Conservation (phyloP, 2,329 filamentous ascomycete genomes). For the Neocucurbitaria cava region DNA sequence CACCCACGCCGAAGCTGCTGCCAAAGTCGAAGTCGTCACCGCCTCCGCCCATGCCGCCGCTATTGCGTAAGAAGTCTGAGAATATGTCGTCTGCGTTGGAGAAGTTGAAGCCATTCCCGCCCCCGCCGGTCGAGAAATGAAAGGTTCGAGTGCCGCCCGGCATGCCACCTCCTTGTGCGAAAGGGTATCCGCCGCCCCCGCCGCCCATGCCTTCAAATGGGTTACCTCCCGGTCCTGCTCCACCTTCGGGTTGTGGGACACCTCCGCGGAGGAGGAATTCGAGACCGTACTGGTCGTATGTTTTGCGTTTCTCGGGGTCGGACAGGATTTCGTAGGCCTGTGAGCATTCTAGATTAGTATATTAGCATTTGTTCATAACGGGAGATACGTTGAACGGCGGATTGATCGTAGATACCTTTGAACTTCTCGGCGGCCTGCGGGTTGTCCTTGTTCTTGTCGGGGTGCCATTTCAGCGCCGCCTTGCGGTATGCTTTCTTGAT, state of each 20-base stretch:
- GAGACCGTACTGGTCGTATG: conserved; percentile 92
- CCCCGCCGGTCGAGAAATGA: conserved; percentile 67
- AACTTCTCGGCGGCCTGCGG: conserved; percentile 88
- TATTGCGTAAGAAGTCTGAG: conserved; percentile 76
- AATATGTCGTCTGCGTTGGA: conserved; percentile 86
- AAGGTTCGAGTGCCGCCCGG: conserved; percentile 64
- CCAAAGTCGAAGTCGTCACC: conserved; percentile 60
- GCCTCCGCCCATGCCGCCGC: conserved; percentile 56
- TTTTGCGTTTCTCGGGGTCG: conserved; percentile 94
- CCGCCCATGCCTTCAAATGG: conserved; percentile 52
- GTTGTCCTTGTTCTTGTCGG: conserved; percentile 97
- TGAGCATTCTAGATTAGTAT: conserved; percentile 71
- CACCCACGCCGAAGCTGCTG: conserved; percentile 51
- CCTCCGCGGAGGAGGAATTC: conserved; percentile 90
- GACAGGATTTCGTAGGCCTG: conserved; percentile 98
- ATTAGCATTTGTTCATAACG: conserved; percentile 18
- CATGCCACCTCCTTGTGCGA: conserved; percentile 65
- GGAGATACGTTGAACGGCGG: neutral
- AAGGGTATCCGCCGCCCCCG: conserved; percentile 59
- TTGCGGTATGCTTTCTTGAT: conserved; percentile 97
- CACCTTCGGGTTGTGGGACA: conserved; percentile 64
- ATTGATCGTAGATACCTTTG: conserved; percentile 65
- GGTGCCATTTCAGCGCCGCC: conserved; percentile 88
- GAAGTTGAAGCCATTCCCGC: conserved; percentile 76
- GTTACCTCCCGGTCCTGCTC: conserved; percentile 44